These are phyloP conservation scores for Carpinus fangiana DNA, from an alignment of 306 rosid genomes.

Conservation along the genomic window DNA sequence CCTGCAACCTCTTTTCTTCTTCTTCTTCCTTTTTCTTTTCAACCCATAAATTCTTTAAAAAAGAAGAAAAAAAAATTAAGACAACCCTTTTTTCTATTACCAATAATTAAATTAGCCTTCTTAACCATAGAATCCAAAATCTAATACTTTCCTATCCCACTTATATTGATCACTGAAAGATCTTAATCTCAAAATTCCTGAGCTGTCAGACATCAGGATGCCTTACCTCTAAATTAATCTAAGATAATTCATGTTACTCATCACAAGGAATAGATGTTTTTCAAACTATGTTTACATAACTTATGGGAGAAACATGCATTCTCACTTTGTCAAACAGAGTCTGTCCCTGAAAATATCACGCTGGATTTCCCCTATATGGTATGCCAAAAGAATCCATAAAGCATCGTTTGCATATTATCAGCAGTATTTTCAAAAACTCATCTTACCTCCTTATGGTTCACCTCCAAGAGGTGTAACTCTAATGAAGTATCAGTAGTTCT, in stretches of 20 bases:
- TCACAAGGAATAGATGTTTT: neutral
- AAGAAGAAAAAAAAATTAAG: no score
- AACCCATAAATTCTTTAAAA: no score
- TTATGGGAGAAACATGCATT: neutral
- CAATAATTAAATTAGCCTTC: no score
- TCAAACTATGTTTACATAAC: neutral
- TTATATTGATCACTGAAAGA: no score
- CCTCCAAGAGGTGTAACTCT: slow-evolving; percentile 73
- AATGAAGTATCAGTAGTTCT: slow-evolving; percentile 60
- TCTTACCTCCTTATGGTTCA: slow-evolving; percentile 65
- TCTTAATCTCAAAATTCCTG: no score
- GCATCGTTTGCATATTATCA: neutral
- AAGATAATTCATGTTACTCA: neutral
- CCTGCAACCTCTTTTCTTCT: no score
- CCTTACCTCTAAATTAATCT: neutral
- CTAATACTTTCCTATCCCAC: neutral
- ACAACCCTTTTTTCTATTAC: neutral
- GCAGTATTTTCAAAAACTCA: neutral
- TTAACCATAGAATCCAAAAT: neutral
- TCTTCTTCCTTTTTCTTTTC: no score
- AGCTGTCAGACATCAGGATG: neutral
- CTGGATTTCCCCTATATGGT: neutral
- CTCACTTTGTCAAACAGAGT: neutral
- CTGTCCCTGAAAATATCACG: neutral
- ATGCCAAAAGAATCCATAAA: neutral